Percentiles rank a stretch among this genome's conserved stretches.
These are phyloP conservation scores for Aspergillus cavernicola DNA, from an alignment of 495 filamentous ascomycete species.

Conservation along the genomic window DNA sequence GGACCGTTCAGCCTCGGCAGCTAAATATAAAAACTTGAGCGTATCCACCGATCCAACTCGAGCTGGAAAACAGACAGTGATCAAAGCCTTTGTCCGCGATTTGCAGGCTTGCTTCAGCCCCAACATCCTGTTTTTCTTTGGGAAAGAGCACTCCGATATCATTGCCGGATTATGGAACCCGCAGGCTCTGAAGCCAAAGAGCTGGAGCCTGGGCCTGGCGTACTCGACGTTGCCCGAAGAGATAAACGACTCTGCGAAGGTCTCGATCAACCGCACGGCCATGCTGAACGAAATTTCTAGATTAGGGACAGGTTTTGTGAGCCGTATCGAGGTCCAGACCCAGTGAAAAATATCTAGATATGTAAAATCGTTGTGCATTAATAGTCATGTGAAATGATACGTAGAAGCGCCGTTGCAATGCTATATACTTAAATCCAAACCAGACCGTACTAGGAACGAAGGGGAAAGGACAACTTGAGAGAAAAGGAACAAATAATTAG, in stretches of 20 bases:
- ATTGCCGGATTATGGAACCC: conserved; percentile 87
- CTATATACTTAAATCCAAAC: conserved; percentile 20
- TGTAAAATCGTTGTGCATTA: conserved; percentile 7
- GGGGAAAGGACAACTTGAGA: conserved; percentile 9
- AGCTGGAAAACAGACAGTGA: conserved; percentile 34
- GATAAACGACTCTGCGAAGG: conserved; percentile 25
- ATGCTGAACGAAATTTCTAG: conserved; percentile 75
- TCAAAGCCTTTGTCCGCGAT: conserved; percentile 53
- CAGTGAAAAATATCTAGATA: conserved; percentile 6
- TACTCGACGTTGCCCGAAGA: conserved; percentile 62
- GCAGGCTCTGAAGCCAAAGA: conserved; percentile 41
- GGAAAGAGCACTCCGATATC: conserved; percentile 48
- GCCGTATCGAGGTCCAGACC: conserved; percentile 35
- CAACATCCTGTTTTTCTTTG: conserved; percentile 70
- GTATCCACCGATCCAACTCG: conserved; percentile 16
- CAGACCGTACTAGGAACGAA: neutral
- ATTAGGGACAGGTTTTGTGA: conserved; percentile 41
- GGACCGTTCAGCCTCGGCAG: conserved; percentile 22
- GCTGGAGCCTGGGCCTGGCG: conserved; percentile 63
- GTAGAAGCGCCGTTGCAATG: conserved; percentile 38
- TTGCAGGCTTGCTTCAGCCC: conserved; percentile 58
- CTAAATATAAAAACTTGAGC: conserved; percentile 71
- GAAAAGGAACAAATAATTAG: conserved; percentile 15
- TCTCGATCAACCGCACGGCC: conserved; percentile 65
- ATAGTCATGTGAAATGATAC: conserved; percentile 16